Percentiles rank a stretch among this genome's conserved stretches.
These are phyloP conservation scores for Potentilla sterilis DNA, from an alignment of 306 rosid species.

Conservation along the genomic window DNA sequence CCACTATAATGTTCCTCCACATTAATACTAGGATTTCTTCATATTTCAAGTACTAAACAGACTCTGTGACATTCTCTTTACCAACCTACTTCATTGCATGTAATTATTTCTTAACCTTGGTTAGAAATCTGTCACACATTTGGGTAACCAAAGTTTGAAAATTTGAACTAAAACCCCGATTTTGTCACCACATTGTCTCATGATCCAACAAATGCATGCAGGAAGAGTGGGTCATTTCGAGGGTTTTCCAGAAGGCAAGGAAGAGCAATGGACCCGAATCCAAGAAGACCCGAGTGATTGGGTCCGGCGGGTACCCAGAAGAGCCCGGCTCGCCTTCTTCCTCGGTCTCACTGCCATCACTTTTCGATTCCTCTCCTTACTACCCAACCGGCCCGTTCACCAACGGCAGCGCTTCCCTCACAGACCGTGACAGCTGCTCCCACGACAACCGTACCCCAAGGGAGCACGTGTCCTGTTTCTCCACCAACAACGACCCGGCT, in stretches of 20 bases:
- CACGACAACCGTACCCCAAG: slow-evolving; percentile 43
- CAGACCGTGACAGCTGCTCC: slow-evolving; percentile 56
- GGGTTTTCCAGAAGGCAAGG: slow-evolving; percentile 67
- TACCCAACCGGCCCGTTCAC: slow-evolving; percentile 25
- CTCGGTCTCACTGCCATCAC: slow-evolving; percentile 81
- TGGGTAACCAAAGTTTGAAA: neutral
- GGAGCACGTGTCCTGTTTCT: slow-evolving; percentile 99
- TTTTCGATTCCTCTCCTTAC: slow-evolving; percentile 71
- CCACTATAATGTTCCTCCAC: neutral
- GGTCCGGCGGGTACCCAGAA: slow-evolving; percentile 29
- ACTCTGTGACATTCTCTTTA: neutral
- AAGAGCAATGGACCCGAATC: slow-evolving; percentile 30
- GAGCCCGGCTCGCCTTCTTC: slow-evolving; percentile 90
- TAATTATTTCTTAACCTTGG: neutral
- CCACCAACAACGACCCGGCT: slow-evolving; percentile 51
- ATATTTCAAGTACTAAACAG: neutral
- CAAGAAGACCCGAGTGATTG: slow-evolving; percentile 43
- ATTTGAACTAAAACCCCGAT: neutral
- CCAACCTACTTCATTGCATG: neutral
- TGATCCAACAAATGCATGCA: slow-evolving; percentile 19
- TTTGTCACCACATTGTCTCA: slow-evolving; percentile 7
- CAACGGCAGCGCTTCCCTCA: slow-evolving; percentile 12
- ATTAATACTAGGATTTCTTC: neutral
- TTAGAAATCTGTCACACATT: neutral
- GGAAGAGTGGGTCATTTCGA: slow-evolving; percentile 98